phyloP scores from a whole-genome alignment of 1,139 yeast genomes.

The Taphrina pruni region DNA sequence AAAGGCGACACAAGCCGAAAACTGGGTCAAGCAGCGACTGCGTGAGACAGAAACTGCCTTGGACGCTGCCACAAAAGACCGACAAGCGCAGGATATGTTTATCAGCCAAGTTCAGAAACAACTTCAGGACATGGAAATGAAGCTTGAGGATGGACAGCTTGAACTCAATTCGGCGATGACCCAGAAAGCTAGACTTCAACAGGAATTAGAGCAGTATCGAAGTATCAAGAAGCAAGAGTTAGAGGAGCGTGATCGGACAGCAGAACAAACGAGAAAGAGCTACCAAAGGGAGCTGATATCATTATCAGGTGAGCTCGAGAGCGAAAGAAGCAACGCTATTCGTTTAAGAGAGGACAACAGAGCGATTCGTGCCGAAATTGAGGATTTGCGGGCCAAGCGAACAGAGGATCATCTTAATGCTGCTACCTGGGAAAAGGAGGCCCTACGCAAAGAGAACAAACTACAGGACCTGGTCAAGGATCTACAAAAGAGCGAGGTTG shows the following conservation, averaged over 20 bases:
- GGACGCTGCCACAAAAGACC: slow-evolving; percentile 63
- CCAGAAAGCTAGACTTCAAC: slow-evolving; percentile 56
- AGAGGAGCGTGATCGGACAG: slow-evolving; percentile 37
- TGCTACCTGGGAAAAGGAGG: slow-evolving; percentile 54
- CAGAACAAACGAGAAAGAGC: slow-evolving; percentile 42
- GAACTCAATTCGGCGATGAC: slow-evolving; percentile 62
- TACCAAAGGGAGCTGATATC: slow-evolving; percentile 41
- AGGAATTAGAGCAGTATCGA: slow-evolving; percentile 56
- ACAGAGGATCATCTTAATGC: slow-evolving; percentile 37
- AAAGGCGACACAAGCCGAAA: slow-evolving; percentile 67
- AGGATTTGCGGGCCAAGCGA: slow-evolving; percentile 37
- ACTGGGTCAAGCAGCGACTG: slow-evolving; percentile 62
- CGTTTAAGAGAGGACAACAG: slow-evolving; percentile 40
- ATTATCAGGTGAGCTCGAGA: slow-evolving; percentile 39
- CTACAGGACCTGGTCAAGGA: slow-evolving; percentile 60
- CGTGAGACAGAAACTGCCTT: slow-evolving; percentile 62
- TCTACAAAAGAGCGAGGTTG: slow-evolving; percentile 56
- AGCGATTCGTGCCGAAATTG: slow-evolving; percentile 30
- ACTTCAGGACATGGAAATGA: slow-evolving; percentile 63
- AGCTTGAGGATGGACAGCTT: slow-evolving; percentile 64
- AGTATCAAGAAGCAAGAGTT: slow-evolving; percentile 31
- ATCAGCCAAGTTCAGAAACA: slow-evolving; percentile 63
- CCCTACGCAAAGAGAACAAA: slow-evolving; percentile 61
- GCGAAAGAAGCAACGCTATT: slow-evolving; percentile 38
- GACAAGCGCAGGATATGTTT: slow-evolving; percentile 55